Evolutionary conservation across 495 filamentous ascomycete species (phyloP), one percentile per base, ranked within the genome.

Genomic region (Halenospora varia): DNA sequence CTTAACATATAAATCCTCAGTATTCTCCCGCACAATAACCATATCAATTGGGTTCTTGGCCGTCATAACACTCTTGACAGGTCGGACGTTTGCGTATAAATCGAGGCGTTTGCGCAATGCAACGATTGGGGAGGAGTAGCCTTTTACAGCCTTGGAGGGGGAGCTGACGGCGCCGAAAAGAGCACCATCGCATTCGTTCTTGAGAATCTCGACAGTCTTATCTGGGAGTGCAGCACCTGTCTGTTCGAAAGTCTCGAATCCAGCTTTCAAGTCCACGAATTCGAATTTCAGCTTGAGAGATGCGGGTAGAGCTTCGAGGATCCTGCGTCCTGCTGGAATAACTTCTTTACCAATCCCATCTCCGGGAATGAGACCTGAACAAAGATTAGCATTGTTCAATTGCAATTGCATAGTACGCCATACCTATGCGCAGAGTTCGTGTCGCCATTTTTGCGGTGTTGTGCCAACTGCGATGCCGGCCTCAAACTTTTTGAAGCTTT

Each of bases 301-400:
- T 26, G 83, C 69, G 3, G 92, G 90, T 1, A 97, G 85, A 29
- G 94, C 86, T 77, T 97, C 92, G 64, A 98, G 88, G 63, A 97
- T 76, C 48, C 84, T 83, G 54, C 91, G 88, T 56, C 93, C 94
- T 52, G 94, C 92, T 62, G 95, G 95, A 73, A 98, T 96, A 71
- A 98, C 94, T 76, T 98, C 94, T 68, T 89, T 89, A 71, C 94
- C 94, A 73, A 98, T 98, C 71, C 94, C 94, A 77, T 98, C 94
- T 70, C 94, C 94, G 71, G 94, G 90, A 66, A 97, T 96, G 69
- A 98, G 88, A 68, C 92, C 92, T 95, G 64, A 47, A 54, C 13
- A 10, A 56, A 8, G 1, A 20, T 54, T 47, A 63, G 46, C 48
- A 40, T 10, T 1, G 15, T 13, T 23, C 0, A 26, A 52, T 45